These are phyloP conservation scores for Mucor saturninus DNA, from an alignment of 371 early-diverging fungal species.

Conservation along the genomic window DNA sequence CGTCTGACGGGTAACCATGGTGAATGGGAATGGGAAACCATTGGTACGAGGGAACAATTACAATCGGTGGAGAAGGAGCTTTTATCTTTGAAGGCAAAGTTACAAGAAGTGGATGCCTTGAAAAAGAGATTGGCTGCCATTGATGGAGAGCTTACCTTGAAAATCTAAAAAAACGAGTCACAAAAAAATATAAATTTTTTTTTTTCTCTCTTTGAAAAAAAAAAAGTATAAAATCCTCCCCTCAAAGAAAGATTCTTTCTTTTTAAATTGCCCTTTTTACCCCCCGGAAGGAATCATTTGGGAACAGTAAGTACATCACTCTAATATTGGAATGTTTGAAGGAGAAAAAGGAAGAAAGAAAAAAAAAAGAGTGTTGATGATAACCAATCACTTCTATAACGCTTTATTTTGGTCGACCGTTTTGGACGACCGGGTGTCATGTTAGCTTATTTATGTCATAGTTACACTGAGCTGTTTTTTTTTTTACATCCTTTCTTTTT, in stretches of 20 bases:
- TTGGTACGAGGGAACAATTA: slow-evolving; percentile 77
- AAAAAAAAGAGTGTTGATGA: slow-evolving; percentile 28
- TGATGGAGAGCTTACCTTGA: slow-evolving; percentile 63
- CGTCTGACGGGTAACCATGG: slow-evolving; percentile 76
- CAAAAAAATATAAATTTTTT: slow-evolving; percentile 14
- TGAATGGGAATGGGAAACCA: slow-evolving; percentile 77
- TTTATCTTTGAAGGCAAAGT: slow-evolving; percentile 69
- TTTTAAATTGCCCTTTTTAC: neutral
- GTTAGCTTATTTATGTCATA: slow-evolving; percentile 42
- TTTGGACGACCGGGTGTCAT: slow-evolving; percentile 40
- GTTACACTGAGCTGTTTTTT: slow-evolving; percentile 41
- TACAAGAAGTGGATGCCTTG: slow-evolving; percentile 74
- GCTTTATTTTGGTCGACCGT: slow-evolving; percentile 38
- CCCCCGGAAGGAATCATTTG: neutral
- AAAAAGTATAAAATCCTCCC: neutral
- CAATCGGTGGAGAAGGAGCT: slow-evolving; percentile 87
- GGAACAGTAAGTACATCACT: slow-evolving; percentile 15
- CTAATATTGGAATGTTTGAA: neutral
- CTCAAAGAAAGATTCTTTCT: neutral
- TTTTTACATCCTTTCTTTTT: neutral
- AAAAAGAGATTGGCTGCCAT: slow-evolving; percentile 72
- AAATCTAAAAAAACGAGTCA: slow-evolving; percentile 14
- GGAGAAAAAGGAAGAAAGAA: neutral
- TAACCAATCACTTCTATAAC: slow-evolving; percentile 36
- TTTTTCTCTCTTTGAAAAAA: neutral